Evolutionary conservation across 306 rosid species (phyloP).

Genomic region (Coriaria nepalensis): DNA sequence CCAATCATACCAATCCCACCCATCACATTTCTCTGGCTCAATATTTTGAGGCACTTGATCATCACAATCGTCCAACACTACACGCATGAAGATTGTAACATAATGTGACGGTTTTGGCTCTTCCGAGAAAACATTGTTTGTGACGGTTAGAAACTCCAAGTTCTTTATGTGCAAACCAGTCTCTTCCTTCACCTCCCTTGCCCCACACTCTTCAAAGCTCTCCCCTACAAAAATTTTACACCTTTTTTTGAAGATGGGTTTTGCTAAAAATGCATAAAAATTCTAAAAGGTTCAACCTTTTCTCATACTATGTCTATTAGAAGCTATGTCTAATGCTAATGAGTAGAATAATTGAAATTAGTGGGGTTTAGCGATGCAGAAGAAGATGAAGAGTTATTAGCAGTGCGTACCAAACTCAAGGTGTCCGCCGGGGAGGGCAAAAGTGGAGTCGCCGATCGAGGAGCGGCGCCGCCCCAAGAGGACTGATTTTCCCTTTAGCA

Average conservation of each 20-base stretch:
- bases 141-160: conserved; percentile 36
- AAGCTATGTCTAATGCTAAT: background rate
- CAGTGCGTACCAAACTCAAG: conserved; percentile 22
- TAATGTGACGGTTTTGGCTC: conserved; percentile 42
- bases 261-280: background rate
- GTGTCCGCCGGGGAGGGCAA: conserved; percentile 35
- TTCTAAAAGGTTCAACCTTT: no score
- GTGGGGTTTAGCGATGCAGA: no score
- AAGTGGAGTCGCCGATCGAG: conserved; percentile 24
- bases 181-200: conserved; percentile 72
- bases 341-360: no score
- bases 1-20: conserved; percentile 75
- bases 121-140: conserved; percentile 30
- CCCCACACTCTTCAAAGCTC: conserved; percentile 63
- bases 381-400: no score
- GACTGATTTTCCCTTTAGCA: conserved; percentile 11
- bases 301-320: no score
- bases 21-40: conserved; percentile 62
- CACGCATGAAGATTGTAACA: conserved; percentile 47
- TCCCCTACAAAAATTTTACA: conserved; percentile 31
- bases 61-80: conserved; percentile 15
- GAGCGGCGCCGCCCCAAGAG: conserved; percentile 19
- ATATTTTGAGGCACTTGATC: conserved; percentile 31
- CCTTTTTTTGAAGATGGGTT: background rate
- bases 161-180: conserved; percentile 38